Evolutionary conservation across 2,329 filamentous ascomycete species (phyloP), one percentile per base, ranked within the genome.

Genomic region (Fusarium nematophilum): DNA sequence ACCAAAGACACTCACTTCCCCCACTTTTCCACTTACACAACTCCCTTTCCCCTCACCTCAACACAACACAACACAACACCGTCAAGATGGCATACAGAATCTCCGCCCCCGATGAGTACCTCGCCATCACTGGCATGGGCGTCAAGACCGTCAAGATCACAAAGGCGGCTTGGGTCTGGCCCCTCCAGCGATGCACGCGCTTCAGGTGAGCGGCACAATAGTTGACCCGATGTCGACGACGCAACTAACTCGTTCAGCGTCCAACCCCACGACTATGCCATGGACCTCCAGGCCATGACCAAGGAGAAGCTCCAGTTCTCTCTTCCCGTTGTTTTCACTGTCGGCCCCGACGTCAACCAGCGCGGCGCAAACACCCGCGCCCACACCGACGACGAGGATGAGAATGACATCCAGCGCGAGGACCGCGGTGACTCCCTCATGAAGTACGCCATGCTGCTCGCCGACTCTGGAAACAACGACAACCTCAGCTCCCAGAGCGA

Each of bases 231-330:
- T 3, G 3, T 9, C 10, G 13, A n/a, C n/a, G n/a, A n/a, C n/a
- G 0, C 2, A 7, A 50, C 63, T 67, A 45, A 68, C 31, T 6
- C 17, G 2, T 26, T 8, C 3, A 85, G 81, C 59, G 87, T 91
- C 68, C 88, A 88, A 63, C 90, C 90, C 0, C 91, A 91, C 70
- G 92, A 96, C 76, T 94, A 95, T 75, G 86, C 85, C 54, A 91
- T 96, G 83, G 87, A 88, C 52, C 79, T 96, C 2, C 90, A 93
- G 72, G 92, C 92, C 52, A 96, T 96, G 92, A 96, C 92, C 14
- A 86, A 89, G 67, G 92, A 96, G 78, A 96, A 96, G 74, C 83
- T 95, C 3, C 90, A 93, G 62, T 93, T 95, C 72, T 82, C 87
- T 5, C 83, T 95, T 0, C 92, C 91, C 3, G 91, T 92, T 9